Evolutionary conservation across 306 rosid genomes (phyloP).

Genomic region (Cicer judaicum): DNA sequence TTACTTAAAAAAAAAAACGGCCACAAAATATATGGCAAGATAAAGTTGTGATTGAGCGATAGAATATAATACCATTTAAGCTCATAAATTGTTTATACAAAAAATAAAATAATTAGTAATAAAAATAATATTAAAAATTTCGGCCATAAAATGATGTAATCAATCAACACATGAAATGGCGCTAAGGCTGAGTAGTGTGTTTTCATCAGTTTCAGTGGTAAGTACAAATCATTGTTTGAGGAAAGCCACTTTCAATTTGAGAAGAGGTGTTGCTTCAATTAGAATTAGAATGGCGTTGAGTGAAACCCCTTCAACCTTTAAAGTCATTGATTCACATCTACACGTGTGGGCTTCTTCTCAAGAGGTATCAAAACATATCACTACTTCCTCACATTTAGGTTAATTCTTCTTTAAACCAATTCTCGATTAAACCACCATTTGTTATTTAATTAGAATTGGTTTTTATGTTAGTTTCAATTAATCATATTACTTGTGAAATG

Average conservation of each 20-base stretch:
- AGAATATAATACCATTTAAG: no score
- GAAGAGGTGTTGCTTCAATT: conserved; percentile 12
- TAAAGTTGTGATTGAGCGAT: no score
- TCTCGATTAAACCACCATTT: not conserved
- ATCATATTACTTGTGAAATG: not conserved
- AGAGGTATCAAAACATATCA: conserved; percentile 52
- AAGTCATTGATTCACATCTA: conserved; percentile 79
- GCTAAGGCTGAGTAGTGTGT: not conserved
- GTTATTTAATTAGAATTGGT: not conserved
- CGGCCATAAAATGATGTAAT: not conserved
- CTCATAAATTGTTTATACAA: no score
- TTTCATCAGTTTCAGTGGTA: conserved; percentile 24
- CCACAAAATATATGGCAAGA: no score
- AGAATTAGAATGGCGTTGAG: conserved; percentile 48
- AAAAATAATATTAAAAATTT: not conserved
- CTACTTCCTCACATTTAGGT: not conserved
- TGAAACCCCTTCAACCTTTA: conserved; percentile 43
- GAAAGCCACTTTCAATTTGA: conserved; percentile 30
- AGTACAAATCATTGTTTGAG: conserved; percentile 26
- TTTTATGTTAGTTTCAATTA: not conserved
- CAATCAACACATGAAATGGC: conserved; percentile 3
- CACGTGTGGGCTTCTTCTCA: conserved; percentile 91
- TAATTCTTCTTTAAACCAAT: not conserved
- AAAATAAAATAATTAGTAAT: not conserved
- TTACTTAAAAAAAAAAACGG: no score